Conservation (phyloP, 1,139 yeast genomes). For the Sporopachydermia cereana region DNA sequence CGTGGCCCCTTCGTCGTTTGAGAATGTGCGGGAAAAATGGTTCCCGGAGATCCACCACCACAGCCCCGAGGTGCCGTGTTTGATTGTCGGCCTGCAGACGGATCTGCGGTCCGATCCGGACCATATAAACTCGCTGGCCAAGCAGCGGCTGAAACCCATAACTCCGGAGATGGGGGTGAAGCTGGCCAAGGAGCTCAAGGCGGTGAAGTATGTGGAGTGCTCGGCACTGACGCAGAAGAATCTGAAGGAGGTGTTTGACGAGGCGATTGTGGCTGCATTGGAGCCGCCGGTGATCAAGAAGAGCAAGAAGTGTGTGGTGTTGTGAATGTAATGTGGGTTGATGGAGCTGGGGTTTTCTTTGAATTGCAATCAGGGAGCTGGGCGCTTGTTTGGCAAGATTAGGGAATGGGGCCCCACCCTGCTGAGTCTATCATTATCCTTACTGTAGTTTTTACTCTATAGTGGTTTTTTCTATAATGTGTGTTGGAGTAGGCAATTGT, state of each 20-base stretch:
- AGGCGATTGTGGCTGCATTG: conserved; percentile 91
- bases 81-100: conserved; percentile 91
- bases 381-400: too few relatives aligned
- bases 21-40: conserved; percentile 97
- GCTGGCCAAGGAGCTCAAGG: conserved; percentile 85
- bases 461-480: too few relatives aligned
- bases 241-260: conserved; percentile 89
- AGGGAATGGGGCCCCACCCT: too few relatives aligned
- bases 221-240: conserved; percentile 97
- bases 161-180: conserved; percentile 82
- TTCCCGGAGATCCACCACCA: conserved; percentile 97
- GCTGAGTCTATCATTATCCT: too few relatives aligned
- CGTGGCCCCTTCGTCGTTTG: conserved; percentile 95
- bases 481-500: too few relatives aligned
- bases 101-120: conserved; percentile 92
- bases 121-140: conserved; percentile 75
- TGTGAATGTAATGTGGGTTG: conserved; percentile 34
- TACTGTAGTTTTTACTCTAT: too few relatives aligned
- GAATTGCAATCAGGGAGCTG: too few relatives aligned
- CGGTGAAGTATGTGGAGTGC: conserved; percentile 94
- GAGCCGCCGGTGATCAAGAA: conserved; percentile 84
- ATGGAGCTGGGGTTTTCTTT: too few relatives aligned
- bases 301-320: conserved; percentile 73
- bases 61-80: conserved; percentile 94
- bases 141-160: conserved; percentile 85